Base-by-base conservation (phyloP, 1,139 yeast genomes). In the Groenewaldozyma sp. region DNA sequence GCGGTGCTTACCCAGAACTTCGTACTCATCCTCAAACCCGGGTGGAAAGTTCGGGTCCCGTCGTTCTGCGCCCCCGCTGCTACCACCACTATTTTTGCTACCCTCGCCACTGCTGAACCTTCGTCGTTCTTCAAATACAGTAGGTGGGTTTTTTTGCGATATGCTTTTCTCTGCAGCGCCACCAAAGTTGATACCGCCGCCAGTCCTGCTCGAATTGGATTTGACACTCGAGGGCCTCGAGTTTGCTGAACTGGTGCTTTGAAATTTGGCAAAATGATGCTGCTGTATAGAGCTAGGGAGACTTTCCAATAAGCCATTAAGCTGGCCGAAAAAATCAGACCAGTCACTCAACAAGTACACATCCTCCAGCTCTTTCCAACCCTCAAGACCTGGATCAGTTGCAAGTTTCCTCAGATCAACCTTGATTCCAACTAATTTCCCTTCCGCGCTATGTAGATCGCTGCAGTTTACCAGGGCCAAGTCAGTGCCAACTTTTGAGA, bases 11-110 rank as follows among this genome's bases (percentile, higher is more conserved):
- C 35, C 29, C 7, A 32, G 34, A 39, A 71, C 59, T 48, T 73
- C 72, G 46, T 71, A 70, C 50, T 75, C 80, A 52, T 74, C 79
- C 32, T 75, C 80, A 53, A 75, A 75, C 17, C 68, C 72, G 1
- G 80, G 80, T 58, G 70, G 70, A 46, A 40, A 43, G 22, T 29
- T 29, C 13, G 33, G 33, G 13, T 29, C 33, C 9, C 33, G 20
- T 17, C 14, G 10, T 6, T 17, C 11, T n/a, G 31, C 14, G 11
- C 11, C 14, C 6, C 10, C 5, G 11, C 17, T 13, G 11, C 31
- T 27, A 17, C 7, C 11, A 27, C 31, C 31, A 13, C n/a, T n/a
- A n/a, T n/a, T n/a, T n/a, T n/a, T n/a, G n/a, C n/a, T n/a, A n/a
- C n/a, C n/a, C n/a, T n/a, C n/a, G n/a, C n/a, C n/a, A n/a, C n/a